These are phyloP conservation scores for Leccinum truebloodii DNA, from an alignment of 768 basidiomycete genomes.

Conservation along the genomic window DNA sequence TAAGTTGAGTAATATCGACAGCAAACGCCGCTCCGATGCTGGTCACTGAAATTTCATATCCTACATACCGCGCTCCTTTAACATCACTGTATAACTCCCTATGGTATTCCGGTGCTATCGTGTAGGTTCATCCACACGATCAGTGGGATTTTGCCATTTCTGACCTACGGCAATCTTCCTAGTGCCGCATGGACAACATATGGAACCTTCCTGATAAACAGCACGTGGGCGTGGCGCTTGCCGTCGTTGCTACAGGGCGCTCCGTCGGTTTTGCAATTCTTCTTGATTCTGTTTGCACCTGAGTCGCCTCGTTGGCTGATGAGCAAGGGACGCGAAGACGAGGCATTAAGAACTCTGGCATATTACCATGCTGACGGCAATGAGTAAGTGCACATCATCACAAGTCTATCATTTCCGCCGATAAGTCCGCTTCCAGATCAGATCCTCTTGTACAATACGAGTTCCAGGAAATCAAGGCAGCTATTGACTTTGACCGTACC, in stretches of 20 bases:
- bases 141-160: background rate
- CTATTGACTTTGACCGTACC: constrained; percentile 65
- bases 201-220: constrained; percentile 70
- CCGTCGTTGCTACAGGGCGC: constrained; percentile 73
- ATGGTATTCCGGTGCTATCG: constrained; percentile 83
- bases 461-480: constrained; percentile 78
- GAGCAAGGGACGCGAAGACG: constrained; percentile 67
- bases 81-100: constrained; percentile 82
- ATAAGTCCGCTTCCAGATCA: constrained; percentile 33
- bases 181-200: constrained; percentile 86
- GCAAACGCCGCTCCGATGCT: constrained; percentile 79
- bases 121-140: constrained; percentile 45
- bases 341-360: constrained; percentile 71
- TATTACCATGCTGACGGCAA: constrained; percentile 85
- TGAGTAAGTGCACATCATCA: constrained; percentile 35
- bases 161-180: background rate
- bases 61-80: constrained; percentile 75
- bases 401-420: background rate
- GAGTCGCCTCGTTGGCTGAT: constrained; percentile 87
- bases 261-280: constrained; percentile 67
- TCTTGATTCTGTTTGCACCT: constrained; percentile 67
- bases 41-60: constrained; percentile 86
- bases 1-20: constrained; percentile 21
- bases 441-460: constrained; percentile 74
- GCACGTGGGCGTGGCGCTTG: constrained; percentile 80